Conservation (phyloP, 345 rosid genomes). For the Leavenworthia alabamica region DNA sequence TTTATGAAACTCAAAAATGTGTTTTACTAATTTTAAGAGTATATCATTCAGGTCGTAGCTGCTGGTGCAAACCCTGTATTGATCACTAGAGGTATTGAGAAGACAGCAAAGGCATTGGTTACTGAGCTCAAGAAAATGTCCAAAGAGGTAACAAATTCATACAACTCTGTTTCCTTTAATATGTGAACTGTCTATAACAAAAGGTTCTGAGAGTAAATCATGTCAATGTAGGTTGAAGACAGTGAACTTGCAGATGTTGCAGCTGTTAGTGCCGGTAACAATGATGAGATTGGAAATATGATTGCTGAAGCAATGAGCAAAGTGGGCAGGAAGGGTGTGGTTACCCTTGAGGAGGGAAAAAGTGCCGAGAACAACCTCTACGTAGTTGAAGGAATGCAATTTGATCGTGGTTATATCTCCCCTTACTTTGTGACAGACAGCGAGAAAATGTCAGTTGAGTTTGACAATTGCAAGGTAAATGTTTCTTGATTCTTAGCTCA, state of each 20-base stretch:
- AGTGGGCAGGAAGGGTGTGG: slow-evolving; percentile 97
- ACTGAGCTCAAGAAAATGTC: slow-evolving; percentile 71
- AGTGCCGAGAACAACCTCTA: slow-evolving; percentile 93
- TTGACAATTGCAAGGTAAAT: slow-evolving; percentile 88
- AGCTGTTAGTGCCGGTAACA: slow-evolving; percentile 98
- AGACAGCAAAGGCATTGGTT: slow-evolving; percentile 80
- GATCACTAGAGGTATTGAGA: slow-evolving; percentile 94
- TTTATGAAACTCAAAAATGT: neutral
- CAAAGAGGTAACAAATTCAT: slow-evolving; percentile 55
- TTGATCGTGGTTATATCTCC: slow-evolving; percentile 96
- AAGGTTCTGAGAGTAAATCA: neutral
- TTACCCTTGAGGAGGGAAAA: slow-evolving; percentile 97
- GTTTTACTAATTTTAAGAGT: neutral
- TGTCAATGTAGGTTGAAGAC: slow-evolving; percentile 76
- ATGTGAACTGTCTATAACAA: neutral
- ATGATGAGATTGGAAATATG: slow-evolving; percentile 86
- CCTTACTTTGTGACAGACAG: slow-evolving; percentile 97
- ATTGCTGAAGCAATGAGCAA: slow-evolving; percentile 97
- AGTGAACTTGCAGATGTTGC: slow-evolving; percentile 99
- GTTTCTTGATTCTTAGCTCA: neutral
- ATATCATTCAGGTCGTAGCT: slow-evolving; percentile 67
- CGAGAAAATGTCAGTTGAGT: slow-evolving; percentile 97
- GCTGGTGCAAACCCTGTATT: slow-evolving; percentile 98
- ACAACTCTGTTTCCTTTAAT: neutral
- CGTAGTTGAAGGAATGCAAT: slow-evolving; percentile 99